Conservation (phyloP, 371 early-diverging fungal species). For the Actinomortierella ambigua region DNA sequence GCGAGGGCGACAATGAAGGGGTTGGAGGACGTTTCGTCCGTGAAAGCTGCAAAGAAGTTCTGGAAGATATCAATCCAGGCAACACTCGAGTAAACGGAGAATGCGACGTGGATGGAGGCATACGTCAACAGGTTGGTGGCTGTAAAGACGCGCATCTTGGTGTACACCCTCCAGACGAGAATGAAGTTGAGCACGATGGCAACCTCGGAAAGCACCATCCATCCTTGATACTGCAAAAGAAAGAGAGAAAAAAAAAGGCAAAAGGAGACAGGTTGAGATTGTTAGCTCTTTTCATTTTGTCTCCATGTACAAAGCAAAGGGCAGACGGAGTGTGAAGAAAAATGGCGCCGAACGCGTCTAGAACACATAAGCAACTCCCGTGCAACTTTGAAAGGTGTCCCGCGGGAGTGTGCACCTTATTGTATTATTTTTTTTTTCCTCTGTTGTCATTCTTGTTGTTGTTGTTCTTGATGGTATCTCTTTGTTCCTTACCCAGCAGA, state of each 20-base stretch:
- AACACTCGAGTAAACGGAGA: slow-evolving; percentile 37
- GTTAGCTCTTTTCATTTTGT: no score
- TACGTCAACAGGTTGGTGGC: slow-evolving; percentile 34
- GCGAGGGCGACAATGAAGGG: slow-evolving; percentile 26
- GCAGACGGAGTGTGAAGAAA: no score
- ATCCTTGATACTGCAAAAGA: slow-evolving; percentile 11
- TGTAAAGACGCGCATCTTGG: slow-evolving; percentile 32
- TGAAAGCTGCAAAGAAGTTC: slow-evolving; percentile 45
- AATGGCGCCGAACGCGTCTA: no score
- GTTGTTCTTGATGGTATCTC: no score
- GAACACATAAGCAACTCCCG: no score
- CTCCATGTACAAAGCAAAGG: no score
- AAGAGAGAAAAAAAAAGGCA: no score
- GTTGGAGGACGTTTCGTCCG: slow-evolving; percentile 18
- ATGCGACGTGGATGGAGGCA: slow-evolving; percentile 30
- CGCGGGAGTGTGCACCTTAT: neutral
- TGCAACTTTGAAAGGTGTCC: no score
- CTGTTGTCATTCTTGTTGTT: neutral
- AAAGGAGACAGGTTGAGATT: no score
- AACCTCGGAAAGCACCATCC: slow-evolving; percentile 19
- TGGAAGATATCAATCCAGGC: slow-evolving; percentile 43
- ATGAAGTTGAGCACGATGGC: slow-evolving; percentile 27
- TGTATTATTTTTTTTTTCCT: neutral
- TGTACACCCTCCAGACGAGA: slow-evolving; percentile 27
- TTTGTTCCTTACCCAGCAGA: slow-evolving; percentile 33